Evolutionary conservation across 108 stramenopile genomes (phyloP), one percentile per base, ranked within the genome.

Genomic region (Epithemia pelagica): DNA sequence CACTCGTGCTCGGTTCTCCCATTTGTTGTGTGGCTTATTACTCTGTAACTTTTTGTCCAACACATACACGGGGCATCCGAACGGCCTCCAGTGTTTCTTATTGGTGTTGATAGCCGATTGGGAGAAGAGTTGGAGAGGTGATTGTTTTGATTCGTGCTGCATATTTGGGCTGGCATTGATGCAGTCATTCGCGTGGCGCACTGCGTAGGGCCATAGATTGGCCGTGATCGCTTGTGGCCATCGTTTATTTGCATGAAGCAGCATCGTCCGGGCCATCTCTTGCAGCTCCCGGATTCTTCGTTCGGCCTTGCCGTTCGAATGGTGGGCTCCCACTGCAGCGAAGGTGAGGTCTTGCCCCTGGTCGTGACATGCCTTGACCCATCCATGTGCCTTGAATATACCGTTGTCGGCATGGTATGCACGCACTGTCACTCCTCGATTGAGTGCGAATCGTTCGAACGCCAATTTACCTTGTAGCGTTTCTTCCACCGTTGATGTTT

Each of bases 381-480:
- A 82, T 0, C 28, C 54, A 1, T 77, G 64, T 28, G 72, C 82
- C 0, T 52, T 61, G 31, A 77, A 87, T 0, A 75, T 61, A 0
- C 86, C 82, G 64, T 87, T 87, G 53, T 87, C 82, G 7, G 80
- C 80, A 32, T 82, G 80, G 59, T 82, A 87, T n/a, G 61, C 59
- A 26, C 73, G 31, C 3, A 78, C 61, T 30, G 18, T 68, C 0
- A 72, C 37, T 1, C 71, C 71, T 26, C 27, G 46, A 21, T 52
- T 46, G 1, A 3, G 0, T 0, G 71, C 54, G 52, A 69, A 59
- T n/a, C 25, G 52, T 59, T 84, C 83, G 57, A 78, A 84, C 0
- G 83, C 79, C 59, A 23, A 19, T 57, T 78, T 80, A 3, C 67
- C 79, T 27, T 69, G 24, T 0, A 80, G n/a, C 0, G 77, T 78